Percentiles rank a stretch among this genome's conserved stretches.
Conservation (phyloP, 1,139 yeast species). For the Saccharomyces pastorianus region DNA sequence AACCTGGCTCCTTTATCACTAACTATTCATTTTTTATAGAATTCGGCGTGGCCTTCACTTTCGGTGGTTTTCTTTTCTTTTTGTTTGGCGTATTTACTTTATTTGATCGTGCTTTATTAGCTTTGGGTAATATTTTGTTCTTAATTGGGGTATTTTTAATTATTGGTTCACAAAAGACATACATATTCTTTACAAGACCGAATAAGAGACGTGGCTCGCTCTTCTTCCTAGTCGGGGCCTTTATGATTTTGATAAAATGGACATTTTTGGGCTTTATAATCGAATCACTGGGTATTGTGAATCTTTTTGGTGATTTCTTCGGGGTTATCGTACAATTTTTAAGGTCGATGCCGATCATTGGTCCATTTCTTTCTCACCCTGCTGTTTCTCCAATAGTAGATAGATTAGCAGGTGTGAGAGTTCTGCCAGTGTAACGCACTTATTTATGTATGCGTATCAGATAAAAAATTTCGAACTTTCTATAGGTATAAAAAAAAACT, state of each 20-base stretch:
- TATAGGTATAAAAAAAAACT: not conserved
- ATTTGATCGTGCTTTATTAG: slow-evolving; percentile 82
- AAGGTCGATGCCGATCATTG: slow-evolving; percentile 80
- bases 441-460: not conserved
- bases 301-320: slow-evolving; percentile 84
- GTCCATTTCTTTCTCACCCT: slow-evolving; percentile 79
- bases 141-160: slow-evolving; percentile 75
- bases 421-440: slow-evolving; percentile 45
- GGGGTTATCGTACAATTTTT: slow-evolving; percentile 86
- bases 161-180: slow-evolving; percentile 80
- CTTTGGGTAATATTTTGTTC: slow-evolving; percentile 77
- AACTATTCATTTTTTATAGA: slow-evolving; percentile 38
- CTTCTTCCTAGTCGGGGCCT: slow-evolving; percentile 67
- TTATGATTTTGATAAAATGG: slow-evolving; percentile 64
- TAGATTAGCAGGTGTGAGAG: slow-evolving; percentile 53
- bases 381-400: slow-evolving; percentile 73
- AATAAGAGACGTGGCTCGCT: slow-evolving; percentile 79
- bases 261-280: slow-evolving; percentile 79
- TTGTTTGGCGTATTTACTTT: slow-evolving; percentile 75
- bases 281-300: slow-evolving; percentile 81
- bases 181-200: slow-evolving; percentile 79
- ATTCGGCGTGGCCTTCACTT: slow-evolving; percentile 89
- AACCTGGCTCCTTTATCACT: slow-evolving; percentile 8
- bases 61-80: slow-evolving; percentile 75
- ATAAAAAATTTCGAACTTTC: not conserved